phyloP scores from a whole-genome alignment of 495 filamentous ascomycete genomes.

The Neurospora sp. region DNA sequence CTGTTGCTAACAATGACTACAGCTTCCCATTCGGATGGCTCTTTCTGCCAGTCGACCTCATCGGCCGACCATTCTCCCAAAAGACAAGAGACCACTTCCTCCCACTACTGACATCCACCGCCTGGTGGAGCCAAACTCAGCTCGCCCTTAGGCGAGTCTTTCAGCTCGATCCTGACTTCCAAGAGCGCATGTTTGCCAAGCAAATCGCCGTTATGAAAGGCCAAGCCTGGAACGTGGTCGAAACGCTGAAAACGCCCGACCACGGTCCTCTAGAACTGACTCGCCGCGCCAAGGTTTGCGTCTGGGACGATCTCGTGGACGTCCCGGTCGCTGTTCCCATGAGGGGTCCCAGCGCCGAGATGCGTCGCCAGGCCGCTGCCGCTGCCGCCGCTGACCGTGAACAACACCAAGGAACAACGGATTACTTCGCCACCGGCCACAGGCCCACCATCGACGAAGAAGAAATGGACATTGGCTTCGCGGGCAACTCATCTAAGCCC shows the following conservation, averaged over 20 bases:
- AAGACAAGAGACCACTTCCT: slow-evolving; percentile 90
- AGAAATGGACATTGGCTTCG: slow-evolving; percentile 24
- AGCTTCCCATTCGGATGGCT: slow-evolving; percentile 98
- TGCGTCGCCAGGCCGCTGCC: slow-evolving; percentile 47
- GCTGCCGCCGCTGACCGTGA: slow-evolving; percentile 1
- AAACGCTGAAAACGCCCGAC: slow-evolving; percentile 84
- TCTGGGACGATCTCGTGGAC: slow-evolving; percentile 97
- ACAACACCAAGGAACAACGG: background rate
- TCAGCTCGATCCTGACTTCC: slow-evolving; percentile 85
- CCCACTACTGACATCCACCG: slow-evolving; percentile 80
- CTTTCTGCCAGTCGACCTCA: slow-evolving; percentile 91
- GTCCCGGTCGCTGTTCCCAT: slow-evolving; percentile 89
- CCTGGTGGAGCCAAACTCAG: slow-evolving; percentile 96
- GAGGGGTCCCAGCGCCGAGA: slow-evolving; percentile 67
- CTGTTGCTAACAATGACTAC: slow-evolving; percentile 1
- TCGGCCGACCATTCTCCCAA: slow-evolving; percentile 90
- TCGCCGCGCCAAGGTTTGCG: slow-evolving; percentile 77
- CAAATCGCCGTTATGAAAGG: slow-evolving; percentile 99
- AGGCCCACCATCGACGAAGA: slow-evolving; percentile 16
- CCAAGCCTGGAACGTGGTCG: slow-evolving; percentile 97
- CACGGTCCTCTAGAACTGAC: slow-evolving; percentile 93
- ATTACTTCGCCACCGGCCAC: background rate
- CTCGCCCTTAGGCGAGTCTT: slow-evolving; percentile 74
- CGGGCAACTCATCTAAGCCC: slow-evolving; percentile 51
- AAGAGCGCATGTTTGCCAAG: slow-evolving; percentile 93